A percentile compares a stretch with the other conserved stretches of the same genome.
Evolutionary conservation across 768 basidiomycete species (phyloP).

Genomic region (Tylopilus intermedius): DNA sequence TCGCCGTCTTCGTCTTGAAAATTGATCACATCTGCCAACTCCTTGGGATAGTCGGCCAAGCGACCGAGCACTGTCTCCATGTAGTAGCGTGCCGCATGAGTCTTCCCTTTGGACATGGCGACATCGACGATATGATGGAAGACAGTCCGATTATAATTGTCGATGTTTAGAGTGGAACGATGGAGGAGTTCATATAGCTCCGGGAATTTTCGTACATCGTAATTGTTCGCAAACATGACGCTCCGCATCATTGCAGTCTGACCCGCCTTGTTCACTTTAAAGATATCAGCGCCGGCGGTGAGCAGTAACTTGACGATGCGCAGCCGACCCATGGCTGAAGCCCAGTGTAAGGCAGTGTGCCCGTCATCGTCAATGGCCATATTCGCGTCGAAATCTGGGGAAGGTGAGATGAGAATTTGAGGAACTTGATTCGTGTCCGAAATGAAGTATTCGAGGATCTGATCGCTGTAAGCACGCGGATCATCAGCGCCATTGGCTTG

Average conservation of each 20-base stretch:
- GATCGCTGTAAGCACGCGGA: constrained; percentile 80
- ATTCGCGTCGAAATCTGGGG: constrained; percentile 89
- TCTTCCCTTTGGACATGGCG: constrained; percentile 95
- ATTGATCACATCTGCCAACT: constrained; percentile 96
- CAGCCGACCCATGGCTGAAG: constrained; percentile 97
- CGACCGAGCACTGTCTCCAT: constrained; percentile 93
- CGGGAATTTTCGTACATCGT: constrained; percentile 97
- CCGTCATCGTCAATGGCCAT: constrained; percentile 98
- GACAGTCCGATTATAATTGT: constrained; percentile 93
- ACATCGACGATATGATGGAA: constrained; percentile 98
- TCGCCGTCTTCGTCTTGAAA: constrained; percentile 99
- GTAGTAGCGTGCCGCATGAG: constrained; percentile 96
- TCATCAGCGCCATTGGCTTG: constrained; percentile 47
- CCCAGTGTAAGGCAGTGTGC: constrained; percentile 97
- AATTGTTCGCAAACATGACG: constrained; percentile 99
- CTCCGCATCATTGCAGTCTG: constrained; percentile 98
- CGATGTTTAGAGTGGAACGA: constrained; percentile 97
- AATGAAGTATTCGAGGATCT: constrained; percentile 97
- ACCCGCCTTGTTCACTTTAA: constrained; percentile 92
- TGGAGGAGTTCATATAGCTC: constrained; percentile 96
- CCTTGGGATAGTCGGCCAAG: constrained; percentile 88
- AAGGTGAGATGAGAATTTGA: constrained; percentile 78
- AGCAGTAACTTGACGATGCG: constrained; percentile 92
- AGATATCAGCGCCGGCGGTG: constrained; percentile 92
- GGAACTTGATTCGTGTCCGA: constrained; percentile 94